Percentiles rank a stretch among this genome's conserved stretches.
Evolutionary conservation across 225 moss, liverwort and hornwort genomes (phyloP).

Genomic region (Lunularia cruciata): DNA sequence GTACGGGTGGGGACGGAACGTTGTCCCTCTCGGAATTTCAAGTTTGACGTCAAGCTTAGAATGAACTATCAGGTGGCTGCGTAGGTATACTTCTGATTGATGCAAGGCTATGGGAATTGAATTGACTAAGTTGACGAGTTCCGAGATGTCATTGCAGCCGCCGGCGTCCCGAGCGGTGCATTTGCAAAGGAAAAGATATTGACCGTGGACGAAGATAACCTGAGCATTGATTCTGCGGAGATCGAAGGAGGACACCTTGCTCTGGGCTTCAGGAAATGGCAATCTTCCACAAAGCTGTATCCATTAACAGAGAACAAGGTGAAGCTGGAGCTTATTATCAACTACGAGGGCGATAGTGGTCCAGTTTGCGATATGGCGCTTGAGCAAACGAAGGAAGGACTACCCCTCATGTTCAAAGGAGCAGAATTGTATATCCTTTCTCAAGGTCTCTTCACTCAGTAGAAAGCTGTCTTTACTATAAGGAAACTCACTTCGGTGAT

Average conservation of each 20-base stretch:
- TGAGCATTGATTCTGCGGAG: background rate
- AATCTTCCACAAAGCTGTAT: background rate
- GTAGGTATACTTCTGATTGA: too few relatives aligned
- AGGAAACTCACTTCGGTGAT: too few relatives aligned
- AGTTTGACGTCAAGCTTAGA: too few relatives aligned
- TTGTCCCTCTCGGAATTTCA: too few relatives aligned
- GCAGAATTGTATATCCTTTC: background rate
- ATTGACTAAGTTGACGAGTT: too few relatives aligned
- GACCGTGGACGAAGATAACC: background rate
- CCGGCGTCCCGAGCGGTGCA: conserved; percentile 6
- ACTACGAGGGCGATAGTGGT: conserved; percentile 15
- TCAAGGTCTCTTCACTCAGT: background rate
- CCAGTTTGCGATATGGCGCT: conserved; percentile 5
- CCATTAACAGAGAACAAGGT: background rate
- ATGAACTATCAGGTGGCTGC: too few relatives aligned
- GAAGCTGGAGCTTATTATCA: background rate
- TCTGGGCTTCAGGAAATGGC: conserved; percentile 19
- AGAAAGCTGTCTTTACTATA: too few relatives aligned
- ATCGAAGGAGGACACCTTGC: conserved; percentile 20
- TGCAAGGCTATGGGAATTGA: too few relatives aligned
- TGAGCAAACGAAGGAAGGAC: conserved; percentile 4
- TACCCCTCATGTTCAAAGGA: conserved; percentile 5
- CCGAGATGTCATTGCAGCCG: background rate
- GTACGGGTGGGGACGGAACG: too few relatives aligned
- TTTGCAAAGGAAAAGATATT: conserved; percentile 9